phyloP scores from a whole-genome alignment of 2,329 filamentous ascomycete genomes.

The Scedosporium apiospermum region DNA sequence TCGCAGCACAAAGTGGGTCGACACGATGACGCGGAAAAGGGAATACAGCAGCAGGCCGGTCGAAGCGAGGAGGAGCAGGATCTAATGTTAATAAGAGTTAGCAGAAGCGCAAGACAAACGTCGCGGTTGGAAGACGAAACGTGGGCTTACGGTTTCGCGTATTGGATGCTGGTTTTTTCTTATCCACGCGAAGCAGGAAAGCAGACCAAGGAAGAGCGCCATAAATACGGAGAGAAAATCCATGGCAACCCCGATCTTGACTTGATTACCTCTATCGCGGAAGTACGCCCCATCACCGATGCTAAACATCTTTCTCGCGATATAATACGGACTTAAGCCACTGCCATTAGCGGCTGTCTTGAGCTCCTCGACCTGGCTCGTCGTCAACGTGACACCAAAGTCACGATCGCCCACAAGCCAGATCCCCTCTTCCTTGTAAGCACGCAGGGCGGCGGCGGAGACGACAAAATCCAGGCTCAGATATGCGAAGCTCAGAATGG shows the following conservation, averaged over 20 bases:
- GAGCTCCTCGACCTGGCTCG: background rate
- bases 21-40: background rate
- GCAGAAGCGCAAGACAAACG: background rate
- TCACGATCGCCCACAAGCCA: background rate
- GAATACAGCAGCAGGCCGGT: background rate
- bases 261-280: background rate
- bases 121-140: too few relatives aligned
- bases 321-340: background rate
- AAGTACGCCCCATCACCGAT: background rate
- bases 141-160: background rate
- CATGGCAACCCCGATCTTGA: constrained; percentile 1
- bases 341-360: background rate
- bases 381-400: background rate
- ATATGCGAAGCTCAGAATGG: background rate
- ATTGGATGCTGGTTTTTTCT: background rate
- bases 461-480: background rate
- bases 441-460: background rate
- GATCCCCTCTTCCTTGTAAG: background rate
- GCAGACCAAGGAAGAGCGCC: background rate
- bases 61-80: background rate
- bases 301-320: background rate
- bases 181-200: background rate
- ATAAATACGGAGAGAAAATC: background rate
- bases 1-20: background rate
- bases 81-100: background rate